Evolutionary conservation across 208 protist species (phyloP).

Genomic region (Acanthamoeba triangularis): DNA sequence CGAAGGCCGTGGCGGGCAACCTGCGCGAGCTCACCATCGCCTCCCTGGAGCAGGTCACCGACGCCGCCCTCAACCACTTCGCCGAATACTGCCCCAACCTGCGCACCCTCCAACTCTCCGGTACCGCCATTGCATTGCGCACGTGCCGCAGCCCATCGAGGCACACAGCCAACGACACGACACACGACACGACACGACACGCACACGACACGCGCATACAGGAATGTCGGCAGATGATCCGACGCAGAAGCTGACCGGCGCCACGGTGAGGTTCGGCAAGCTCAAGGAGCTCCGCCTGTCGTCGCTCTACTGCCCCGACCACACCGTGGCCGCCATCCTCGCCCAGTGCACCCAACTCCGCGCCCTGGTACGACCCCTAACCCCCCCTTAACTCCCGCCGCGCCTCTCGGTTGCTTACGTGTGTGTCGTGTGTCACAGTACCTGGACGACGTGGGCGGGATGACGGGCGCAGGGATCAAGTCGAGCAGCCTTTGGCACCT

Average conservation of each 20-base stretch:
- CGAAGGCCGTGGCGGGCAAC: background rate
- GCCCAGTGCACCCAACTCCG: background rate
- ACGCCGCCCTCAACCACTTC: background rate
- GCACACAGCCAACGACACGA: background rate
- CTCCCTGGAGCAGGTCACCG: conserved; percentile 17
- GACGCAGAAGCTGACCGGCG: background rate
- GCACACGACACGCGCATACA: background rate
- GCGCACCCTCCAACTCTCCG: background rate
- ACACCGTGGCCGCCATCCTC: background rate
- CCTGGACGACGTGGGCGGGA: background rate
- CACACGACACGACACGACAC: background rate
- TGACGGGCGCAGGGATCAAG: conserved; percentile 7
- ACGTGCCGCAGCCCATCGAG: too few relatives aligned
- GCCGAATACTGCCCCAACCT: background rate
- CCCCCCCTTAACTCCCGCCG: too few relatives aligned
- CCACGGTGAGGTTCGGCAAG: background rate
- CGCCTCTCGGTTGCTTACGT: background rate
- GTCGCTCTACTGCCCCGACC: background rate
- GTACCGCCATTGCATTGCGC: background rate
- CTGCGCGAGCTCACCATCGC: background rate
- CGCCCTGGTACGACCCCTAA: background rate
- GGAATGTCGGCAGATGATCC: conserved; percentile 11
- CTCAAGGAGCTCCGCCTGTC: conserved; percentile 7
- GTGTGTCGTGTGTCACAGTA: background rate
- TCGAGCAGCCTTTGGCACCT: background rate